Percentiles rank a stretch among this genome's conserved stretches.
phyloP scores from a whole-genome alignment of 164 flowering plant species.

The Saururus chinensis region DNA sequence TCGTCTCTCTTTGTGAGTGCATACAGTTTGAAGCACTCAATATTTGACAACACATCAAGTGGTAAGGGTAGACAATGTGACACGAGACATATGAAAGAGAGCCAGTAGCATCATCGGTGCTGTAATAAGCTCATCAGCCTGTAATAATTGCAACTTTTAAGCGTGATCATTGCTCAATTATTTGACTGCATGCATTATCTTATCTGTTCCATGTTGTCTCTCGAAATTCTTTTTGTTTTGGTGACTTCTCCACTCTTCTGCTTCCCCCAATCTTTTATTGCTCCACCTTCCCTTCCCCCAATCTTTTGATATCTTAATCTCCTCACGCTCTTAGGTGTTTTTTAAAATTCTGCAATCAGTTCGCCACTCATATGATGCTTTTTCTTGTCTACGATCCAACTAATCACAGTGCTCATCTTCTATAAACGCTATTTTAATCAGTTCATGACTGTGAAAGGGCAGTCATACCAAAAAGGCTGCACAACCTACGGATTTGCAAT shows the following conservation, averaged over 20 bases:
- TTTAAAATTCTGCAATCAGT: neutral
- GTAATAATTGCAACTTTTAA: constrained; percentile 14
- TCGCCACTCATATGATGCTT: neutral
- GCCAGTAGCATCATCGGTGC: neutral
- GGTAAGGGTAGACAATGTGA: neutral
- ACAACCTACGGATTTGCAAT: constrained; percentile 5
- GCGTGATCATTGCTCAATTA: constrained; percentile 20
- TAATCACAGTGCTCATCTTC: neutral
- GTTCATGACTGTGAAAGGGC: too few species aligned
- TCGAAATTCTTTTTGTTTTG: constrained; percentile 6
- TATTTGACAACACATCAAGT: neutral
- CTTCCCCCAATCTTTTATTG: constrained; percentile 1
- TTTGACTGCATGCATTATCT: constrained; percentile 5
- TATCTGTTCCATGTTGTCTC: constrained; percentile 8
- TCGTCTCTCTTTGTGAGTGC: too few species aligned
- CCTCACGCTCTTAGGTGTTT: neutral
- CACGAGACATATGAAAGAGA: neutral
- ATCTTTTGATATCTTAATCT: constrained; percentile 5
- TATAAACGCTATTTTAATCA: neutral
- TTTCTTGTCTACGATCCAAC: neutral
- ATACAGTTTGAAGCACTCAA: neutral
- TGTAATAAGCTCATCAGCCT: neutral
- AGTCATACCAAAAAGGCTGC: neutral
- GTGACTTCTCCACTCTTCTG: constrained; percentile 15
- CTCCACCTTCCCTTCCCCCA: constrained; percentile 5